Base-by-base conservation (phyloP, 2,329 filamentous ascomycete species). In the Leptographium procerum region DNA sequence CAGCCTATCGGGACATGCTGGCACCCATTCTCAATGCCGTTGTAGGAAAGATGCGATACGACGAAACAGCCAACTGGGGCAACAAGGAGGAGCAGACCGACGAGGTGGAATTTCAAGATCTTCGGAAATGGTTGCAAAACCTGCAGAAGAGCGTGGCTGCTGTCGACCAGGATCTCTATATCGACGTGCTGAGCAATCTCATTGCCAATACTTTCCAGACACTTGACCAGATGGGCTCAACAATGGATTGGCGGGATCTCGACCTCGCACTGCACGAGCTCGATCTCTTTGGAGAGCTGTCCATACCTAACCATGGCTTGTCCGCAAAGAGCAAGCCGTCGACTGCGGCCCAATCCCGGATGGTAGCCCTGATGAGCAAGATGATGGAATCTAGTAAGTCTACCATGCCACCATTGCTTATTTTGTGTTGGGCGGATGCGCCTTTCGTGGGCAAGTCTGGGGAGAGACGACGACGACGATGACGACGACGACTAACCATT, bases 211-310 rank as follows among this genome's bases (percentile, higher is more conserved):
- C 91, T 0, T 94, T 99, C 69, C 83, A 87, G 65, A 86, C 80
- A n/a, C 76, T 96, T 53, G 85, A 88, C 59, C 83, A 88, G 64
- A 83, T 84, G 64, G 86, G 86, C 14, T 79, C 82, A 3, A 84
- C 85, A 62, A 82, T 96, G 72, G 89, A 95, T 70, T 99, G 94
- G 94, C 84, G 92, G 65, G 94, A 99, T 69, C 78, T 99, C 36
- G 94, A 99, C 69, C 78, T 99, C 57, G 92, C 95, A 24, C 76
- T 99, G 56, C 84, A 97, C 69, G 92, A 99, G 73, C 95, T 99
- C 86, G 95, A 87, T 68, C 76, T 96, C 47, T 96, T 99, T 71
- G 94, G 94, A 60, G 94, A 99, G 69, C 80, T 97, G 64, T 91
- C 91, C n/a, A 81, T 95, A 68, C 89, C 86, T 60, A 90, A 90